phyloP scores from a whole-genome alignment of 148 eudicot species.

The Simmondsia chinensis region DNA sequence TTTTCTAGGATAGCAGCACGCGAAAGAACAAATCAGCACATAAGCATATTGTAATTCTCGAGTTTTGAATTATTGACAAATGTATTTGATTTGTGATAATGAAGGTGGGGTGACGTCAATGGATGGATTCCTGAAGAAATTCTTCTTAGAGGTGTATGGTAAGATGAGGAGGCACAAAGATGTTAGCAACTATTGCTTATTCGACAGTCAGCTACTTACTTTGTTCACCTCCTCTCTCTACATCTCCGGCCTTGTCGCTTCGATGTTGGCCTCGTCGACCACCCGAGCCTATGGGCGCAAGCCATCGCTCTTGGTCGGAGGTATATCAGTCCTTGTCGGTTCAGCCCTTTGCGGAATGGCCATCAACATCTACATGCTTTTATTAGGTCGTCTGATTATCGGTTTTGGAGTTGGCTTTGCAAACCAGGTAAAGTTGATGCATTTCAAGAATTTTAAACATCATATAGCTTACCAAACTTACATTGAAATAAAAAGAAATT shows the following conservation, averaged over 20 bases:
- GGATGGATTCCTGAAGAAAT: conserved; percentile 15
- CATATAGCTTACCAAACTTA: too few relatives aligned
- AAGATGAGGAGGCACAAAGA: conserved; percentile 1
- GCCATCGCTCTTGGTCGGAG: conserved; percentile 24
- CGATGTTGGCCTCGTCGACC: conserved; percentile 23
- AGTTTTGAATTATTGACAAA: too few relatives aligned
- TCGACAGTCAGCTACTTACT: conserved; percentile 11
- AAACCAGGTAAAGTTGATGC: conserved; percentile 25
- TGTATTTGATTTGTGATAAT: too few relatives aligned
- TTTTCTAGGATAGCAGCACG: too few relatives aligned
- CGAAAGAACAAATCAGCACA: too few relatives aligned
- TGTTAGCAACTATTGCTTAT: conserved; percentile 18
- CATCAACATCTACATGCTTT: conserved; percentile 25
- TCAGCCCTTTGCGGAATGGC: conserved; percentile 23
- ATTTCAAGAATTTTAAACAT: too few relatives aligned
- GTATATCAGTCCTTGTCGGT: conserved; percentile 12
- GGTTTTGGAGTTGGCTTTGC: conserved; percentile 29
- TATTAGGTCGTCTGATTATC: conserved; percentile 27
- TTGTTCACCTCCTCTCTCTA: conserved; percentile 30
- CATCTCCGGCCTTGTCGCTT: conserved; percentile 25
- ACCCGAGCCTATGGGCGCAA: conserved; percentile 19
- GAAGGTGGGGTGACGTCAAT: conserved; percentile 28
- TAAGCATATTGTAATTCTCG: too few relatives aligned
- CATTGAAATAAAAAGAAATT: too few relatives aligned
- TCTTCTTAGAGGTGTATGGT: conserved; percentile 14